Conservation (phyloP, 768 basidiomycete species). For the Auriscalpium microsporum region DNA sequence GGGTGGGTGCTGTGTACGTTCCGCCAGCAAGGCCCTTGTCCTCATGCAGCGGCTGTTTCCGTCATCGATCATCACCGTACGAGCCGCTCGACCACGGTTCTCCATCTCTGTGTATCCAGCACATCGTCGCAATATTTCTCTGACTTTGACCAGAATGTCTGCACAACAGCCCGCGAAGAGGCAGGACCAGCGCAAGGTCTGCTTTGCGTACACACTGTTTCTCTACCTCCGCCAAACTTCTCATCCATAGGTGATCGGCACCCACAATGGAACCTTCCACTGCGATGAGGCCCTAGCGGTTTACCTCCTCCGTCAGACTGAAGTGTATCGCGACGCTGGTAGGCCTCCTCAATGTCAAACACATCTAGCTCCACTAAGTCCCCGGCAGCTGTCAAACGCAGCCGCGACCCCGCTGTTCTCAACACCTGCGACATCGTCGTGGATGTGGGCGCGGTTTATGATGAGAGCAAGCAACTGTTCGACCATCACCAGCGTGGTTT, state of each 20-base stretch:
- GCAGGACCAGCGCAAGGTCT: constrained; percentile 30
- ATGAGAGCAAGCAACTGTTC: constrained; percentile 67
- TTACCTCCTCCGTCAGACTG: constrained; percentile 74
- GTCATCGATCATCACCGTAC: too few species aligned
- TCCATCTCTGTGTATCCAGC: too few species aligned
- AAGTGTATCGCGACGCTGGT: constrained; percentile 71
- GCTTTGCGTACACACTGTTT: neutral
- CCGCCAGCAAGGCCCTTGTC: too few species aligned
- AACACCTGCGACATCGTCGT: constrained; percentile 89
- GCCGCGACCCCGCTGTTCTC: constrained; percentile 61
- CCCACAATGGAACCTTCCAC: constrained; percentile 93
- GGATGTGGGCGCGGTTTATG: constrained; percentile 92
- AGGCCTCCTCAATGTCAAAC: constrained; percentile 12
- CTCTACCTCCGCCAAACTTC: neutral
- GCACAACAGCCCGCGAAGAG: constrained; percentile 28
- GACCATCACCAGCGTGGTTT: constrained; percentile 98
- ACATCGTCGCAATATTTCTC: too few species aligned
- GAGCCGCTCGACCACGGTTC: too few species aligned
- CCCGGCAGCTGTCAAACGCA: constrained; percentile 47
- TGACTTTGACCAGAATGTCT: constrained; percentile 13
- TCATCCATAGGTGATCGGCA: constrained; percentile 65
- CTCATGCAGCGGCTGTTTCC: too few species aligned
- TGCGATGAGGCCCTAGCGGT: constrained; percentile 96
- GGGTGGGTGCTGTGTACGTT: too few species aligned
- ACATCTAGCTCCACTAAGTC: neutral